phyloP scores from a whole-genome alignment of 2,329 filamentous ascomycete species.

The Botrytis porri region DNA sequence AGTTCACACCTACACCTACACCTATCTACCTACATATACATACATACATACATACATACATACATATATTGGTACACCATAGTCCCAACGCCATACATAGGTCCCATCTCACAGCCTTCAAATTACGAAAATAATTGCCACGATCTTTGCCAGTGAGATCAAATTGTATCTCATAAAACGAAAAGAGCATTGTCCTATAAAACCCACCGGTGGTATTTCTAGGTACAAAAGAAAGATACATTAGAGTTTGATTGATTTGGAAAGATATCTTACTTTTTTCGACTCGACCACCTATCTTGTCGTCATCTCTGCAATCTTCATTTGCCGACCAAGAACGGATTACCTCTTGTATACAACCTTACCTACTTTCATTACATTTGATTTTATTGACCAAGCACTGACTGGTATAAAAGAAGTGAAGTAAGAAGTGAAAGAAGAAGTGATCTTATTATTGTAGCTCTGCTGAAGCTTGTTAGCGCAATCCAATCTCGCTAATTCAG shows the following conservation, averaged over 20 bases:
- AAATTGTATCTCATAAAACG: neutral
- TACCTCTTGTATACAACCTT: neutral
- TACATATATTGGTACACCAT: constrained; percentile 14
- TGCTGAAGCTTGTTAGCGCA: constrained; percentile 18
- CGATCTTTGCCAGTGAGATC: neutral
- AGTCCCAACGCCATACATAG: neutral
- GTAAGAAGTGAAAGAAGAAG: neutral
- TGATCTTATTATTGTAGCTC: neutral
- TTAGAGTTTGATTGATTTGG: neutral
- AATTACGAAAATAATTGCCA: constrained; percentile 1
- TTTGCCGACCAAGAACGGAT: constrained; percentile 1
- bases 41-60: neutral
- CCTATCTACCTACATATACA: neutral
- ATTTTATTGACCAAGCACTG: neutral
- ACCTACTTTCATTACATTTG: neutral
- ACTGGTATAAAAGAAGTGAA: constrained; percentile 5
- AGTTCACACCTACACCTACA: neutral
- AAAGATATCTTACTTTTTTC: neutral
- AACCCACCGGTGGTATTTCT: neutral
- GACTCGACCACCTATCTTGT: neutral
- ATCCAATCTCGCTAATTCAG: constrained; percentile 22
- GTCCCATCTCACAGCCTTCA: constrained; percentile 7
- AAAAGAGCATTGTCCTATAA: neutral
- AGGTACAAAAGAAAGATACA: neutral
- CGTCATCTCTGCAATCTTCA: neutral